phyloP scores from a whole-genome alignment of 371 early-diverging fungal genomes.

The Mortierella sp. region DNA sequence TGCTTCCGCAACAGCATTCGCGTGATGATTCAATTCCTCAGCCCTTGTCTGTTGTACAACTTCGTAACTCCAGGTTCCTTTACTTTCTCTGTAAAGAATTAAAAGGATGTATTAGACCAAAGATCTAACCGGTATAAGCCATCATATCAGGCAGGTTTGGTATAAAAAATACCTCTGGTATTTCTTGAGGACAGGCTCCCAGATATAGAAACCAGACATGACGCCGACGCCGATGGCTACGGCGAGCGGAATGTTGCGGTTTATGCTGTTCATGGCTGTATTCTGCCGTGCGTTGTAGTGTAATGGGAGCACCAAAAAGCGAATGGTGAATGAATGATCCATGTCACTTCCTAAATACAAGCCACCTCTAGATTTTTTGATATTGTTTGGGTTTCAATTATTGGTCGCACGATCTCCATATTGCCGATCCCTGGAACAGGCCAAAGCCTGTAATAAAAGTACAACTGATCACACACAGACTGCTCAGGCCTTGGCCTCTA shows the following conservation, averaged over 20 bases:
- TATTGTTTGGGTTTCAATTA: no score
- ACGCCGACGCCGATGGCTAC: conserved; percentile 48
- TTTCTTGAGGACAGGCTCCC: conserved; percentile 51
- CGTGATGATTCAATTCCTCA: conserved; percentile 38
- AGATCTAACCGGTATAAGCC: background rate
- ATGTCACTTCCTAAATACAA: no score
- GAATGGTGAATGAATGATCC: no score
- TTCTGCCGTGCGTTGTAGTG: background rate
- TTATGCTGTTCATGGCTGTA: conserved; percentile 23
- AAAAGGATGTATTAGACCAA: no score
- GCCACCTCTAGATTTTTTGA: no score
- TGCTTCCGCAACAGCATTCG: conserved; percentile 20
- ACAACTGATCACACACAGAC: no score
- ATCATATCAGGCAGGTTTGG: background rate
- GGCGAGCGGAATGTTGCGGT: conserved; percentile 40
- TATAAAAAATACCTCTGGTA: conserved; percentile 34
- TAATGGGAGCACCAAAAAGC: background rate
- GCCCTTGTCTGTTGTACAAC: conserved; percentile 53
- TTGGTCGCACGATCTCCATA: no score
- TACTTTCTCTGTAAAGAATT: conserved; percentile 35
- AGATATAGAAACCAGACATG: conserved; percentile 50
- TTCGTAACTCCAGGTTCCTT: conserved; percentile 53
- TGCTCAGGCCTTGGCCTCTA: no score
- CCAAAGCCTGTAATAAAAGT: no score
- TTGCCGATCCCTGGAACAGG: no score